Evolutionary conservation across 306 rosid species (phyloP).

Genomic region (Begonia peltatifolia): DNA sequence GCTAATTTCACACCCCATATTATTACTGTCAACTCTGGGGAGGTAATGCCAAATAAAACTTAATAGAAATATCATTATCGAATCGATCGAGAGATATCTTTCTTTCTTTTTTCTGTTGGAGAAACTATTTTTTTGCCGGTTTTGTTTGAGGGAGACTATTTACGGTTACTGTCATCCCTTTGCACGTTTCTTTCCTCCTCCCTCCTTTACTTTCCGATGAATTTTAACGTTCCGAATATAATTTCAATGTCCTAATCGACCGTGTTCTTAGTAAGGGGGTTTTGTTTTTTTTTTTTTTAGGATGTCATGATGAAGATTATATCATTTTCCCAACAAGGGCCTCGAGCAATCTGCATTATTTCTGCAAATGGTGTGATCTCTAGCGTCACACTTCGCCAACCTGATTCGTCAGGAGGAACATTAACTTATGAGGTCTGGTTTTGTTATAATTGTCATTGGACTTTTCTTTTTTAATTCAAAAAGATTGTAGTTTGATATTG

Average conservation of each 20-base stretch:
- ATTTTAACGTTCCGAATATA: too few relatives aligned
- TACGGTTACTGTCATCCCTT: too few relatives aligned
- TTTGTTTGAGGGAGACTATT: too few relatives aligned
- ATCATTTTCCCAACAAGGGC: constrained; percentile 98
- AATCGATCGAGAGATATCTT: too few relatives aligned
- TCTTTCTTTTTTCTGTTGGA: too few relatives aligned
- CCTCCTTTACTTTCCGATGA: too few relatives aligned
- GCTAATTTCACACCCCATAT: constrained; percentile 88
- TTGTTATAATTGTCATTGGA: background rate
- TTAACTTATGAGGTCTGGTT: constrained; percentile 64
- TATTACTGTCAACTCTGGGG: constrained; percentile 80
- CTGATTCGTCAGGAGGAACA: constrained; percentile 78
- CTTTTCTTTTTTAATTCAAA: background rate
- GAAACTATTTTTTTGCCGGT: too few relatives aligned
- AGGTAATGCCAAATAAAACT: constrained; percentile 28
- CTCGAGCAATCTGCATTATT: constrained; percentile 78
- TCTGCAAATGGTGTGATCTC: constrained; percentile 91
- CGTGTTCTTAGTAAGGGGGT: too few relatives aligned
- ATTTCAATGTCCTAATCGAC: too few relatives aligned
- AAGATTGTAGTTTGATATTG: background rate
- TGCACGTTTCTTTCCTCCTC: too few relatives aligned
- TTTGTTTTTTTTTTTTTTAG: constrained; percentile 23
- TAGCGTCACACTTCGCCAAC: constrained; percentile 88
- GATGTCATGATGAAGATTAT: constrained; percentile 92
- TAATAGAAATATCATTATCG: too few relatives aligned